Conservation (phyloP, 208 protist species). For the Crithidia acanthocephali region DNA sequence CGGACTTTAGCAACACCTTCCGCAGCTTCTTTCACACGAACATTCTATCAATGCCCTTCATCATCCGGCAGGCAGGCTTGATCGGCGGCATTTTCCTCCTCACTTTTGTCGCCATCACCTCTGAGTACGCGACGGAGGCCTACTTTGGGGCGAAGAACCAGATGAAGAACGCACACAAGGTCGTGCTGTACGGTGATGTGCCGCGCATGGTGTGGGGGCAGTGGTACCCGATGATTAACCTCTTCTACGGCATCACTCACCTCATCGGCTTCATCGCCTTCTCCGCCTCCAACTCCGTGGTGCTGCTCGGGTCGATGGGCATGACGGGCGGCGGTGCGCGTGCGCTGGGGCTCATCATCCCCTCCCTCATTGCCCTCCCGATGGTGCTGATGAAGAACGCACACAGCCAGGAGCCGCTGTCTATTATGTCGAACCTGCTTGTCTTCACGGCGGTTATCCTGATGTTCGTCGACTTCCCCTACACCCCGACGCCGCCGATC, state of each 20-base stretch:
- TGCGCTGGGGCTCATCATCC: slow-evolving; percentile 49
- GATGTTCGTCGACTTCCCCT: slow-evolving; percentile 58
- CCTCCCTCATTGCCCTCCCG: slow-evolving; percentile 46
- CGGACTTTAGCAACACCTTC: slow-evolving; percentile 57
- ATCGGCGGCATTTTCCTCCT: slow-evolving; percentile 56
- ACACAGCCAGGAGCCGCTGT: slow-evolving; percentile 45
- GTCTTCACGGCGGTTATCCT: slow-evolving; percentile 45
- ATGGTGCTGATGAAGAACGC: slow-evolving; percentile 61
- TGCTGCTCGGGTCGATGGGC: slow-evolving; percentile 57
- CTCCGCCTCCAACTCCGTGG: slow-evolving; percentile 45
- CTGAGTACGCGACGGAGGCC: slow-evolving; percentile 60
- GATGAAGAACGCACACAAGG: slow-evolving; percentile 41
- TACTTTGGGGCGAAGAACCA: slow-evolving; percentile 69
- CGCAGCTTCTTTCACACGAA: slow-evolving; percentile 65
- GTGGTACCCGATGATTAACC: slow-evolving; percentile 55
- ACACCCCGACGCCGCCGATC: slow-evolving; percentile 28
- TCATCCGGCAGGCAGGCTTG: slow-evolving; percentile 54
- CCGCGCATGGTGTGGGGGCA: slow-evolving; percentile 43
- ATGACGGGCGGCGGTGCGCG: slow-evolving; percentile 40
- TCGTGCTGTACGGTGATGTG: slow-evolving; percentile 58
- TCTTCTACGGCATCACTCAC: slow-evolving; percentile 61
- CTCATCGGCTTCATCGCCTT: slow-evolving; percentile 63
- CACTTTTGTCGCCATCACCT: slow-evolving; percentile 44
- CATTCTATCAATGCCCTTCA: slow-evolving; percentile 57
- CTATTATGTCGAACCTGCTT: slow-evolving; percentile 50